phyloP scores from a whole-genome alignment of 257 asterid species.

The Jaltomata sinuosa region DNA sequence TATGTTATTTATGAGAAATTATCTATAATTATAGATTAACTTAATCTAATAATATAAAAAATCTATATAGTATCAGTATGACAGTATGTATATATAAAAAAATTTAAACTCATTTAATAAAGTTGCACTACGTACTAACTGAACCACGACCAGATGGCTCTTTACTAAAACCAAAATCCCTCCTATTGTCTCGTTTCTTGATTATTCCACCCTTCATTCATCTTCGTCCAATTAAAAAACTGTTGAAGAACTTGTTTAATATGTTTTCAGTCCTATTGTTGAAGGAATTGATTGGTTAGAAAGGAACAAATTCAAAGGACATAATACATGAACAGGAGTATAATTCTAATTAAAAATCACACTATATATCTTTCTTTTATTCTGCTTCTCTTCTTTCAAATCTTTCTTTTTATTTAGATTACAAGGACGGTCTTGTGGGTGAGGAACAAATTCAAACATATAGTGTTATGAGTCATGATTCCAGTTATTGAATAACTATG shows the following conservation, averaged over 20 bases:
- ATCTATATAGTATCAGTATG: too few species aligned
- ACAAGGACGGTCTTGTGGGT: not conserved
- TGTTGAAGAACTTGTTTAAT: not conserved
- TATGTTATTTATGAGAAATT: not conserved
- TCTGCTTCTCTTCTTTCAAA: not conserved
- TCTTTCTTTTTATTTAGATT: not conserved
- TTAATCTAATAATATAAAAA: not conserved
- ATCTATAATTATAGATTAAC: not conserved
- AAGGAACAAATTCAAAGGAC: not conserved
- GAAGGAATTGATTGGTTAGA: not conserved
- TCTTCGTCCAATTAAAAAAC: not conserved
- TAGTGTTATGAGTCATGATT: not conserved
- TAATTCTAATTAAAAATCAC: not conserved
- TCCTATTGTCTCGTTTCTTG: not conserved
- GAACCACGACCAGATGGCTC: not conserved
- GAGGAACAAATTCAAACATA: not conserved
- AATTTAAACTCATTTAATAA: not conserved
- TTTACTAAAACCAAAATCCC: not conserved
- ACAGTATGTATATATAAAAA: too few species aligned
- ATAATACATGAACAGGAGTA: not conserved
- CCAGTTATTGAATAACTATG: not conserved
- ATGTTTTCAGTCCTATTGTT: not conserved
- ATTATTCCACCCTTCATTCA: not conserved
- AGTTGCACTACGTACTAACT: not conserved
- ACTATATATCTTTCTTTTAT: not conserved